Percentiles rank a stretch among this genome's conserved stretches.
phyloP scores from a whole-genome alignment of 2,329 filamentous ascomycete species.

The Colletotrichum tamarilloi region DNA sequence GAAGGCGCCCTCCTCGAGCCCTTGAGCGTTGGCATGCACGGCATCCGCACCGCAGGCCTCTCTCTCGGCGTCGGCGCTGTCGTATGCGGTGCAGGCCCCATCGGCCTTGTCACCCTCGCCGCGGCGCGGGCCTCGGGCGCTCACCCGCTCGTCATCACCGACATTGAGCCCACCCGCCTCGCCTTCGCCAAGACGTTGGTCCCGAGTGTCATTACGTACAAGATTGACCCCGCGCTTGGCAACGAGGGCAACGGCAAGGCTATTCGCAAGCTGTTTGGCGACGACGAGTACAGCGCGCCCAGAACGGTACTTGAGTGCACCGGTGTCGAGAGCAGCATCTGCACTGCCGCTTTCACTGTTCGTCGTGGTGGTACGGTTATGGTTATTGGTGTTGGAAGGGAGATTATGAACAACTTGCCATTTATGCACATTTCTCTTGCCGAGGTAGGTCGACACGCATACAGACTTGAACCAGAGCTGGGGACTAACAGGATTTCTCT shows the following conservation, averaged over 20 bases:
- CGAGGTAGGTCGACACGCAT: slow-evolving; percentile 54
- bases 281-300: slow-evolving; percentile 66
- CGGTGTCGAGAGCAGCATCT: slow-evolving; percentile 71
- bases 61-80: slow-evolving; percentile 65
- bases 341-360: slow-evolving; percentile 67
- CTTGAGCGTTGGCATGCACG: slow-evolving; percentile 71
- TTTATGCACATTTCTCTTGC: slow-evolving; percentile 75
- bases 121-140: slow-evolving; percentile 71
- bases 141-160: slow-evolving; percentile 72
- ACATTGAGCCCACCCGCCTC: slow-evolving; percentile 67
- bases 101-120: slow-evolving; percentile 69
- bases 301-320: slow-evolving; percentile 73
- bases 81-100: slow-evolving; percentile 72
- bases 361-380: slow-evolving; percentile 70
- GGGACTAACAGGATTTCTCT: not conserved
- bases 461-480: too few species aligned
- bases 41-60: slow-evolving; percentile 64
- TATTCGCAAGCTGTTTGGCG: slow-evolving; percentile 66
- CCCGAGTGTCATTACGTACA: slow-evolving; percentile 65
- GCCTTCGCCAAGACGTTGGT: slow-evolving; percentile 69
- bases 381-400: slow-evolving; percentile 72
- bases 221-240: slow-evolving; percentile 57
- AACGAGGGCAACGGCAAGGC: slow-evolving; percentile 60
- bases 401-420: slow-evolving; percentile 72
- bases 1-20: slow-evolving; percentile 74